Evolutionary conservation across 2,329 filamentous ascomycete genomes (phyloP), one percentile per base, ranked within the genome.

Genomic region (Beauveria asiatica): DNA sequence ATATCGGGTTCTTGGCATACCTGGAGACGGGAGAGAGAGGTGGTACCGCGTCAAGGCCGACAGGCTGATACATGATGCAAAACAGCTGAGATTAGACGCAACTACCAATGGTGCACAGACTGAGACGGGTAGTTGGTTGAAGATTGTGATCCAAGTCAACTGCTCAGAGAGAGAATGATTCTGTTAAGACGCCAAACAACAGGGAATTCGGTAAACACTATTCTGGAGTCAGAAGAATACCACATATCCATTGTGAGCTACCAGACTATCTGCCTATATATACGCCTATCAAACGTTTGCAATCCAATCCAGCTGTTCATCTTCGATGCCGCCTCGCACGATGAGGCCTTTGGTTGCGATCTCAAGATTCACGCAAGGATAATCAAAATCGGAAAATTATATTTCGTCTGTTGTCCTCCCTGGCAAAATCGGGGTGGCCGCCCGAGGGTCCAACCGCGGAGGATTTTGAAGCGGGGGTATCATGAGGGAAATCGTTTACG

Each of bases 21-120:
- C 57, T 60, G 6, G 57, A 60, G 11, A 48, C 57, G 13, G 57
- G 57, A 6, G 57, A 60, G 3, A 60, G 57, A 27, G 57, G 57
- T 16, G 57, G 57, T 16, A 60, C 57, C 7, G 57, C 57, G 39
- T 60, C 57, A 17, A 54, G 44, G n/a, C 30, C 45, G 42, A 44
- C 44, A 41, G 57, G 48, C 39, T 54, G 57, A 42, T 60, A 50
- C 57, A 60, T 60, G 3, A n/a, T 52, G 49, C 19, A 8, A 41
- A 44, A 21, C 27, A 45, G 25, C 41, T 33, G 37, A 37, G 27
- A 37, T 33, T 51, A 30, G 25, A 5, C 39, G 46, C n/a, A 52
- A 17, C 16, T 16, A 13, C 16, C n/a, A 37, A 37, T 37, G 46
- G 19, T 52, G 13, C 41, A 37, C 7, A 27, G 49, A 39, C 13